Conservation (phyloP, 169 alveolate genomes). For the Plasmodium knowlesi region DNA sequence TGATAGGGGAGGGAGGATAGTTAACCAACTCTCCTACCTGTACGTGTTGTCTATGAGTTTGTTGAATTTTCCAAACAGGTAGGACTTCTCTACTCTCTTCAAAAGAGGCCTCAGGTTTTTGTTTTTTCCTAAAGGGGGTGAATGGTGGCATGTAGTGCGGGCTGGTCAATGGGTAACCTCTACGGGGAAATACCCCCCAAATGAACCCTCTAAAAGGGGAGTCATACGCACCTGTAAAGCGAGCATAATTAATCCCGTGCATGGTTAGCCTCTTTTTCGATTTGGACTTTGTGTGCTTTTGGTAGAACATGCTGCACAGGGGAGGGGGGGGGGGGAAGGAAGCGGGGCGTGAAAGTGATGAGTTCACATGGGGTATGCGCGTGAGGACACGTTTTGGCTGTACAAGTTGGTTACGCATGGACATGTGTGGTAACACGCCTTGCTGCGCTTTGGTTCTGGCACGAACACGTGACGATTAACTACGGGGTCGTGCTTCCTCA, state of each 20-base stretch:
- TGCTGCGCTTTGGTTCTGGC: neutral
- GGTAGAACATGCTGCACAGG: conserved; percentile 67
- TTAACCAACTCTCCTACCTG: conserved; percentile 13
- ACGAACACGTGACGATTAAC: conserved; percentile 89
- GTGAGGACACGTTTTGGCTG: neutral
- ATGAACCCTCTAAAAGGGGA: neutral
- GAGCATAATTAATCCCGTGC: conserved; percentile 84
- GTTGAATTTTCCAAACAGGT: conserved; percentile 87
- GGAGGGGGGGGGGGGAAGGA: neutral
- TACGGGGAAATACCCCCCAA: neutral
- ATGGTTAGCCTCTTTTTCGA: conserved; percentile 77
- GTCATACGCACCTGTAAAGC: conserved; percentile 68
- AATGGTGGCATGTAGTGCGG: neutral
- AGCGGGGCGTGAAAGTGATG: neutral
- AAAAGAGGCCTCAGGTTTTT: conserved; percentile 86
- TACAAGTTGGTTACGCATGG: too few relatives aligned
- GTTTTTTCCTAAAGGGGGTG: conserved; percentile 75
- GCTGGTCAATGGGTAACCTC: neutral
- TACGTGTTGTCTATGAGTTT: conserved; percentile 77
- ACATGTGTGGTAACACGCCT: neutral
- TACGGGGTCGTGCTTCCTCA: conserved; percentile 88
- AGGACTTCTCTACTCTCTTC: conserved; percentile 86
- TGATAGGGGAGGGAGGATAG: neutral
- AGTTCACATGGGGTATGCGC: neutral
- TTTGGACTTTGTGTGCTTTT: conserved; percentile 40